Conservation (phyloP, 345 rosid genomes). For the Bruguiera sexangula region DNA sequence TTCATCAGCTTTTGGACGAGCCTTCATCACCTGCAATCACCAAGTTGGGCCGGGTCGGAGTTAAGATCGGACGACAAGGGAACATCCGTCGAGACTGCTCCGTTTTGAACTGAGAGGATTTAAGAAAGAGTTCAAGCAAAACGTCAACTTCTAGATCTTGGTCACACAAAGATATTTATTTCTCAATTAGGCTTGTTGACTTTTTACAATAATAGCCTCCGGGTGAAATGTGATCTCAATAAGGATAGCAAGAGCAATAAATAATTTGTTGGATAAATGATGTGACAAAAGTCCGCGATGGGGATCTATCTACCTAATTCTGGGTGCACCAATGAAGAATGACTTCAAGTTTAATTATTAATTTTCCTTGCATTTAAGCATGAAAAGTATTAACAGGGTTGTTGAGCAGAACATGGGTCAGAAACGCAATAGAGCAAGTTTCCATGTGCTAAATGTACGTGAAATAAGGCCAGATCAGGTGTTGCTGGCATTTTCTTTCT, state of each 20-base stretch:
- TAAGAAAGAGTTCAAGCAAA: background rate
- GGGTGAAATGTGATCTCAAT: background rate
- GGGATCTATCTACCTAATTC: background rate
- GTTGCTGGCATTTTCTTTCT: too few relatives aligned
- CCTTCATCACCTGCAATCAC: slow-evolving; percentile 15
- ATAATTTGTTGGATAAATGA: too few relatives aligned
- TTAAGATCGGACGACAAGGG: slow-evolving; percentile 14
- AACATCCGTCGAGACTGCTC: slow-evolving; percentile 26
- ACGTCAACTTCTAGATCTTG: background rate
- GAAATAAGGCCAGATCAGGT: too few relatives aligned
- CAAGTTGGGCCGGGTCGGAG: slow-evolving; percentile 20
- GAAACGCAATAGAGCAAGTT: too few relatives aligned
- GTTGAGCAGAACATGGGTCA: background rate
- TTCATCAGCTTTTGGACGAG: slow-evolving; percentile 13
- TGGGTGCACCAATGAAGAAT: background rate
- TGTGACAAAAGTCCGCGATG: too few relatives aligned
- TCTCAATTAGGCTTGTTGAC: background rate
- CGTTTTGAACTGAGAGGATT: slow-evolving; percentile 1
- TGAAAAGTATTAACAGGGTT: background rate
- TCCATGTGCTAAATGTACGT: too few relatives aligned
- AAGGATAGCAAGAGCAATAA: background rate
- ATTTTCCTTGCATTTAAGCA: background rate
- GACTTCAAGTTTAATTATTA: background rate
- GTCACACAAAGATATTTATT: background rate
- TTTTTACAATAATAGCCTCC: background rate